These are phyloP conservation scores for Colletotrichum sp. DNA, from an alignment of 2,329 filamentous ascomycete genomes.

Conservation along the genomic window DNA sequence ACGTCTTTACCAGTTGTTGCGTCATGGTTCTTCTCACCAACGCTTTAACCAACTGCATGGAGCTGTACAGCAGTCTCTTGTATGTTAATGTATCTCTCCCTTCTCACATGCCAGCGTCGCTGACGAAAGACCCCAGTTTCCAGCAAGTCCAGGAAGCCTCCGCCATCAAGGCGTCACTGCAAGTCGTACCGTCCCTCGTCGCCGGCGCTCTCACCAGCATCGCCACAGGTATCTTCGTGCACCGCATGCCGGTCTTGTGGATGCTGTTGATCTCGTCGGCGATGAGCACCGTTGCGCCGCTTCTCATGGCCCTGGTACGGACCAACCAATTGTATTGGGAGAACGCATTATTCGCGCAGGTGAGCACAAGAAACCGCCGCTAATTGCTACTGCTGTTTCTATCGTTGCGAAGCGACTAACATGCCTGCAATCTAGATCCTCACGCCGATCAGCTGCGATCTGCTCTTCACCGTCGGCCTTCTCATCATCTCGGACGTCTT, in stretches of 20 bases:
- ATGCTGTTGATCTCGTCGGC: slow-evolving; percentile 34
- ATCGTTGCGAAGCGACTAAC: slow-evolving; percentile 32
- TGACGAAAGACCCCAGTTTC: slow-evolving; percentile 35
- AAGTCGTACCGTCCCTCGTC: slow-evolving; percentile 42
- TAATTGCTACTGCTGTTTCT: slow-evolving; percentile 22
- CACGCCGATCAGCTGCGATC: slow-evolving; percentile 45
- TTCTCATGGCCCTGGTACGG: slow-evolving; percentile 52
- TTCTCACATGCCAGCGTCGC: neutral
- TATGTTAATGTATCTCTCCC: slow-evolving; percentile 25
- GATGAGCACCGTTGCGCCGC: slow-evolving; percentile 42
- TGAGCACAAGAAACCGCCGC: neutral
- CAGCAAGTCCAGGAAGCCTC: slow-evolving; percentile 46
- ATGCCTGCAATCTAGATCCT: slow-evolving; percentile 29
- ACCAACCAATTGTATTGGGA: slow-evolving; percentile 49
- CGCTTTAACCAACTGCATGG: slow-evolving; percentile 46
- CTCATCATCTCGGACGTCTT: slow-evolving; percentile 61
- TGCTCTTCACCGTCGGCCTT: slow-evolving; percentile 60
- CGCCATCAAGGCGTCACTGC: slow-evolving; percentile 42
- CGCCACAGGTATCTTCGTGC: slow-evolving; percentile 37
- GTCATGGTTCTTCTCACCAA: slow-evolving; percentile 45
- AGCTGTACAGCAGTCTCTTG: slow-evolving; percentile 47
- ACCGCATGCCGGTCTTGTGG: slow-evolving; percentile 33
- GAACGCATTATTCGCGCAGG: slow-evolving; percentile 39
- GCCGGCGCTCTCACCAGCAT: slow-evolving; percentile 38
- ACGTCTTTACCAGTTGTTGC: slow-evolving; percentile 55